Conservation (phyloP, 192 early-diverging fungal genomes). For the Backusella parvicylindrica region DNA sequence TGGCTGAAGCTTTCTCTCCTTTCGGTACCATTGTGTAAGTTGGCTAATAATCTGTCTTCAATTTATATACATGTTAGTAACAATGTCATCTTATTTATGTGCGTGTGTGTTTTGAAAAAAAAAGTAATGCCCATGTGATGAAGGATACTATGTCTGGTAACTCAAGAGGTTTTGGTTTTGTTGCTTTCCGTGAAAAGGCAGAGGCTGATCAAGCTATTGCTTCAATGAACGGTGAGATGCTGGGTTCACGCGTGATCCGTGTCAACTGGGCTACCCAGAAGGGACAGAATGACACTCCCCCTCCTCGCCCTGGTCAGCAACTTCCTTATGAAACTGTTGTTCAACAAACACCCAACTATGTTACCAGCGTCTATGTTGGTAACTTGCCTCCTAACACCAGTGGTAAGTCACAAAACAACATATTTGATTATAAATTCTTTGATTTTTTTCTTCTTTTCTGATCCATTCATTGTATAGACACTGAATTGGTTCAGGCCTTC, state of each 20-base stretch:
- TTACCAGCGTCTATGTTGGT: constrained; percentile 87
- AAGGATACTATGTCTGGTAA: constrained; percentile 86
- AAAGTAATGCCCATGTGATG: constrained; percentile 87
- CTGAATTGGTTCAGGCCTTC: constrained; percentile 41
- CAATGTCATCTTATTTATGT: neutral
- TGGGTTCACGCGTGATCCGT: constrained; percentile 81
- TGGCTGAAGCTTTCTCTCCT: constrained; percentile 72
- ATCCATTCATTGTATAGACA: neutral
- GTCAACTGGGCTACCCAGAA: constrained; percentile 95
- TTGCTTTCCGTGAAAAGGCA: constrained; percentile 80
- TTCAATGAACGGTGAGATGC: constrained; percentile 84
- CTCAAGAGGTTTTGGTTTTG: constrained; percentile 89
- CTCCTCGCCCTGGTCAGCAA: constrained; percentile 11
- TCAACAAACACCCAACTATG: constrained; percentile 72
- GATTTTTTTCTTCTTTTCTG: neutral
- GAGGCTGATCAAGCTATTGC: constrained; percentile 85
- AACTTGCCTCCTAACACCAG: constrained; percentile 81
- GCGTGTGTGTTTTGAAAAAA: neutral
- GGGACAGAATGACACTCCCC: constrained; percentile 8
- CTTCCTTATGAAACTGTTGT: constrained; percentile 65
- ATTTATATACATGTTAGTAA: neutral
- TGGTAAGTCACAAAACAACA: constrained; percentile 37
- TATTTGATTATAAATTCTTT: neutral
- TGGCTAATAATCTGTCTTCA: neutral
- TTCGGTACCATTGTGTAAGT: constrained; percentile 74